Conservation (phyloP, 2,329 filamentous ascomycete genomes). For the Fusarium zealandicum region DNA sequence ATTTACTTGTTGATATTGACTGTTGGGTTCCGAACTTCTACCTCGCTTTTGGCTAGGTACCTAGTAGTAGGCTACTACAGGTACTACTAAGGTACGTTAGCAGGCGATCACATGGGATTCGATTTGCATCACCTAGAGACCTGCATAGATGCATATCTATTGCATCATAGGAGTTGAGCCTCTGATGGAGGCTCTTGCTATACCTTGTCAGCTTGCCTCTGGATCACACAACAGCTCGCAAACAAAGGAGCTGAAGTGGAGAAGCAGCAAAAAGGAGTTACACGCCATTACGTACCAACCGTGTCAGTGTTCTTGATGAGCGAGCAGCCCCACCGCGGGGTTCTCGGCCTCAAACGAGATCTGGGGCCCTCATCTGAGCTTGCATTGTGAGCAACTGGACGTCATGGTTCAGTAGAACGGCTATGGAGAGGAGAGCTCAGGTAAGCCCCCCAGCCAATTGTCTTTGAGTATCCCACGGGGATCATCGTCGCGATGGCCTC, state of each 20-base stretch:
- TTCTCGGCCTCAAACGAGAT: conserved; percentile 1
- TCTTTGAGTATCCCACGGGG: background rate
- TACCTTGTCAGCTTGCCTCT: too few relatives aligned
- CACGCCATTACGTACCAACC: conserved; percentile 8
- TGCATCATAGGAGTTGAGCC: background rate
- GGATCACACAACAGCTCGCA: too few relatives aligned
- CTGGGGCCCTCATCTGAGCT: conserved; percentile 14
- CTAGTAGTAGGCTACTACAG: too few relatives aligned
- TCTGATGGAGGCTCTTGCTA: too few relatives aligned
- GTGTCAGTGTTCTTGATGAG: background rate
- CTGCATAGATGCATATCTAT: background rate
- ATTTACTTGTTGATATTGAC: too few relatives aligned
- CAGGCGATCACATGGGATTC: conserved; percentile 4
- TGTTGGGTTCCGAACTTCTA: too few relatives aligned
- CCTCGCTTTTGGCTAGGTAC: too few relatives aligned
- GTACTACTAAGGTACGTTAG: too few relatives aligned
- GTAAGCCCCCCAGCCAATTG: conserved; percentile 33
- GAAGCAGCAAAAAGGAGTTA: conserved; percentile 6
- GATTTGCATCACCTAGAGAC: too few relatives aligned
- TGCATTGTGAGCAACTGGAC: conserved; percentile 20
- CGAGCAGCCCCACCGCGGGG: conserved; percentile 28
- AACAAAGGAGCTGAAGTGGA: conserved; percentile 12
- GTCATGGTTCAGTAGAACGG: conserved; percentile 37
- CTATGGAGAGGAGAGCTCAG: conserved; percentile 51
- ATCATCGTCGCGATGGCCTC: background rate